Evolutionary conservation across 768 basidiomycete species (phyloP).

Genomic region (Phallus indusiatus): DNA sequence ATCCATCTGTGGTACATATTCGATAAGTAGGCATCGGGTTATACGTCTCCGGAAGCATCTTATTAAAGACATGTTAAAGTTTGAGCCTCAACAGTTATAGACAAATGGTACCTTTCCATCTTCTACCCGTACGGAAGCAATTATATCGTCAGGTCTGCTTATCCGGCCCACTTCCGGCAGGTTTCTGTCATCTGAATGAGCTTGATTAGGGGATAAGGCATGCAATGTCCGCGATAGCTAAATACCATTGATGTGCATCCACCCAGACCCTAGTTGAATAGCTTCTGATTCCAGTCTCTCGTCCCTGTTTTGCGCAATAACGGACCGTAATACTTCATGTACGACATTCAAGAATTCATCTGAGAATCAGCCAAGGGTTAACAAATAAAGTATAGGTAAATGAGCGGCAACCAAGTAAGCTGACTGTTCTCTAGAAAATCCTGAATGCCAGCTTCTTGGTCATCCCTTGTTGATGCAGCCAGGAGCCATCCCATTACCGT

Average conservation of each 20-base stretch:
- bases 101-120: slow-evolving; percentile 44
- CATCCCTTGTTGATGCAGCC: slow-evolving; percentile 26
- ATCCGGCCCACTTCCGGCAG: slow-evolving; percentile 65
- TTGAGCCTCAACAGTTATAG: neutral
- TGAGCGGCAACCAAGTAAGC: slow-evolving; percentile 16
- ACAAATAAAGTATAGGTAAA: neutral
- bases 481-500: slow-evolving; percentile 66
- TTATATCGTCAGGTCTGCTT: slow-evolving; percentile 78
- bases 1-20: slow-evolving; percentile 65
- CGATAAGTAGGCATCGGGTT: slow-evolving; percentile 81
- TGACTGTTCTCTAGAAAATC: slow-evolving; percentile 69
- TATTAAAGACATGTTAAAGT: neutral
- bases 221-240: neutral
- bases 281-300: slow-evolving; percentile 59
- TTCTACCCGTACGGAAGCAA: slow-evolving; percentile 65
- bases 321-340: slow-evolving; percentile 48
- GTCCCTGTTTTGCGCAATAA: slow-evolving; percentile 48
- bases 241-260: slow-evolving; percentile 76
- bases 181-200: slow-evolving; percentile 54
- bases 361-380: slow-evolving; percentile 19
- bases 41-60: slow-evolving; percentile 68
- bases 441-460: slow-evolving; percentile 44
- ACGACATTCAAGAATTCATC: slow-evolving; percentile 51
- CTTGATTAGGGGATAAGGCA: neutral
- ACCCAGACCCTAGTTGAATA: slow-evolving; percentile 58